Evolutionary conservation across 176 grass and related monocot species (phyloP), one percentile per base, ranked within the genome.

Genomic region (Carex parvula): DNA sequence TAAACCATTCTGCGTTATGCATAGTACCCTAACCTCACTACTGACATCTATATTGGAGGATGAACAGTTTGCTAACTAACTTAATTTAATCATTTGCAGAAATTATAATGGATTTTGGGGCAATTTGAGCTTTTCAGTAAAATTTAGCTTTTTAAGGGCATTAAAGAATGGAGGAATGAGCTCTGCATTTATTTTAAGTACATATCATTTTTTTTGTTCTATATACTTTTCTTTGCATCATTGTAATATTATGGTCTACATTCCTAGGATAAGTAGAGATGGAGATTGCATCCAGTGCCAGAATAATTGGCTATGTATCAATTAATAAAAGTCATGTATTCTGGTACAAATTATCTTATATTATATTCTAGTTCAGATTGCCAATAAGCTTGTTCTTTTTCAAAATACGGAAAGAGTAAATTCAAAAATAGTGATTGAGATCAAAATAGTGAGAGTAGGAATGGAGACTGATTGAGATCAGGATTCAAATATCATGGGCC

Each of bases 131-230:
- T 56, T 53, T 32, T 15, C 5, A 9, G 14, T 77, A 50, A 77
- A 32, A 3, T 14, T 30, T 17, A 6, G 2, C 50, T 77, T 55
- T 32, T 32, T 32, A 14, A 77, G 26, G 48, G 14, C 50, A 56
- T 77, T 1, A 24, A 56, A 77, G 46, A 77, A 32, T 56, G 73
- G 73, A 32, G 73, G 73, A 77, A 56, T 77, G 12, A 56, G 73
- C 22, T 77, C 6, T 56, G 14, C 50, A 55, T 56, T 17, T 33
- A 13, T 55, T 54, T 15, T 18, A 77, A 69, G 73, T 77, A 32
- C 24, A 77, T 75, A 70, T 20, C 17, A 53, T 39, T 8, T 18
- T 48, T 20, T 30, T 30, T 39, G 13, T 54, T 44, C 50, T 77
- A 9, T 77, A 13, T 77, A 56, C 21, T 55, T 8, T 35, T 0